phyloP scores from a whole-genome alignment of 768 basidiomycete genomes.

The Lactarius quietus region DNA sequence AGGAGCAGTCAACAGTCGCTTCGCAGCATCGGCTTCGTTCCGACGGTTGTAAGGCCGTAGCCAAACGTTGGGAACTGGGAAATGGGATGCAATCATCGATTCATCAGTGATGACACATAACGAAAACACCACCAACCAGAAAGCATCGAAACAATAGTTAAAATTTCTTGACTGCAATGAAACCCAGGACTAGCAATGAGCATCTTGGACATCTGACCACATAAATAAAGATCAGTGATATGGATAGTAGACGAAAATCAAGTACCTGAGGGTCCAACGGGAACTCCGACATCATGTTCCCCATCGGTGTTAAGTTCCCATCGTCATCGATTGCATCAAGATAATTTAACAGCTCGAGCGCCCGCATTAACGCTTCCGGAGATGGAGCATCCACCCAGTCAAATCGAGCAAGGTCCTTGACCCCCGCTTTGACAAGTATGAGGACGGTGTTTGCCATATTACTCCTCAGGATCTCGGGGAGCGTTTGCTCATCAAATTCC shows the following conservation, averaged over 20 bases:
- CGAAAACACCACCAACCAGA: conserved; percentile 53
- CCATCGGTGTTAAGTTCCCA: conserved; percentile 82
- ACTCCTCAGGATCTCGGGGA: conserved; percentile 91
- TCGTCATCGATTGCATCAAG: conserved; percentile 92
- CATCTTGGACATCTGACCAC: conserved; percentile 80
- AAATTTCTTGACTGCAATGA: conserved; percentile 91
- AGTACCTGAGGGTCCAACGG: conserved; percentile 90
- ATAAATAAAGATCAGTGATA: background rate
- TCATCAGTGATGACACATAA: background rate
- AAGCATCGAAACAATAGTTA: conserved; percentile 95
- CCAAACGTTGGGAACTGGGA: conserved; percentile 87
- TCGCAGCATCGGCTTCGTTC: conserved; percentile 91
- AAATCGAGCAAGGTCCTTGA: conserved; percentile 88
- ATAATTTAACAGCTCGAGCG: conserved; percentile 89
- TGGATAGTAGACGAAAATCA: background rate
- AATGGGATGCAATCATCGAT: background rate
- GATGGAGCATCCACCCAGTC: conserved; percentile 93
- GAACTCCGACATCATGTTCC: conserved; percentile 94
- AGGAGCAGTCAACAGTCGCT: conserved; percentile 82
- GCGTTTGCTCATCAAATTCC: conserved; percentile 94
- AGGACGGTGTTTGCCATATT: conserved; percentile 93
- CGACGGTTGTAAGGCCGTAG: conserved; percentile 82
- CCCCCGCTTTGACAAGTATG: conserved; percentile 89
- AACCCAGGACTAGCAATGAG: conserved; percentile 93
- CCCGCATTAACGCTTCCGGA: conserved; percentile 97